These are phyloP conservation scores for Aspergillus cristatus DNA, from an alignment of 495 filamentous ascomycete species.

Conservation along the genomic window DNA sequence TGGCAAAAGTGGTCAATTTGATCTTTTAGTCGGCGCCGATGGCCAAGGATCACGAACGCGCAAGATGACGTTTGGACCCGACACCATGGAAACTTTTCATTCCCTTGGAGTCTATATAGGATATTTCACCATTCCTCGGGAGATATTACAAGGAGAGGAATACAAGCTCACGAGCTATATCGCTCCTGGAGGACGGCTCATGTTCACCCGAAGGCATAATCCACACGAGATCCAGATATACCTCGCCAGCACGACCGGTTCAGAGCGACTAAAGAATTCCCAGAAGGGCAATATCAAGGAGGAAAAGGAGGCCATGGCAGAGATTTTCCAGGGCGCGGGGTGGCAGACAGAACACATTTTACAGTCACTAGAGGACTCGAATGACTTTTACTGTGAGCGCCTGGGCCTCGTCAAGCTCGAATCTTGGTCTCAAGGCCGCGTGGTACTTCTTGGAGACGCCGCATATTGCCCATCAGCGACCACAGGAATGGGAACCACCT, in stretches of 20 bases:
- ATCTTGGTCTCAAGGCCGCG: constrained; percentile 33
- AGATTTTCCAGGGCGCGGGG: constrained; percentile 32
- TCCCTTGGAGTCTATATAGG: constrained; percentile 19
- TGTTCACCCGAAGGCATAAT: constrained; percentile 32
- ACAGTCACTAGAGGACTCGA: constrained; percentile 23
- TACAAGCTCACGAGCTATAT: constrained; percentile 24
- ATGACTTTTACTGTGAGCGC: constrained; percentile 41
- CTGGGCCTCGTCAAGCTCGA: constrained; percentile 32
- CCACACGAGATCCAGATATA: constrained; percentile 30
- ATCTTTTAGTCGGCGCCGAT: constrained; percentile 44
- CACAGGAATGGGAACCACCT: constrained; percentile 42
- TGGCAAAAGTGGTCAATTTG: constrained; percentile 24
- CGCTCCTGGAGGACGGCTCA: constrained; percentile 17
- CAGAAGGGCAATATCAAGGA: constrained; percentile 5
- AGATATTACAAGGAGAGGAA: constrained; percentile 15
- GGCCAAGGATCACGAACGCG: constrained; percentile 36
- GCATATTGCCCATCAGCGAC: constrained; percentile 39
- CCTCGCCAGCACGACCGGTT: constrained; percentile 16
- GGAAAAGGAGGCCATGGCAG: constrained; percentile 29
- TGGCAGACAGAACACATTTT: constrained; percentile 36
- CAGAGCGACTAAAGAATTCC: constrained; percentile 14
- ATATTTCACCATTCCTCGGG: constrained; percentile 31
- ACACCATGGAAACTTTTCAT: constrained; percentile 14
- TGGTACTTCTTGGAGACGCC: constrained; percentile 48
- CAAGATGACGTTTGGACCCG: constrained; percentile 19